These are phyloP conservation scores for Cercophora scortea DNA, from an alignment of 495 filamentous ascomycete species.

Conservation along the genomic window DNA sequence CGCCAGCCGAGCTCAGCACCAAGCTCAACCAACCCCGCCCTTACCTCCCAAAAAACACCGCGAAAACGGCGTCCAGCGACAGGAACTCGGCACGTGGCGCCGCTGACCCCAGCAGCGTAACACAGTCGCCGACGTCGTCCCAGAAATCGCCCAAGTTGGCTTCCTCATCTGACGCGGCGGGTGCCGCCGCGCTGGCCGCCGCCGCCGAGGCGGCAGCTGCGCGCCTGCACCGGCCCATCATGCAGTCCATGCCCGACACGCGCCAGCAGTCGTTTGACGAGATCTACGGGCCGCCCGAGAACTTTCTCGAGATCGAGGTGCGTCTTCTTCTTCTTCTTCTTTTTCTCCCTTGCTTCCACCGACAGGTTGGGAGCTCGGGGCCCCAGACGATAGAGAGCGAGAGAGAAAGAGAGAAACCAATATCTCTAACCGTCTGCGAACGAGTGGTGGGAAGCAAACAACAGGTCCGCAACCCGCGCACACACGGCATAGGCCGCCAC, in stretches of 20 bases:
- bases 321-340: no score
- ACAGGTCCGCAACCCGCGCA: conserved; percentile 90
- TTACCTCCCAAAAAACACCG: conserved; percentile 21
- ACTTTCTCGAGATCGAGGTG: conserved; percentile 97
- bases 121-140: not conserved
- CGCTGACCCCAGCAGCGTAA: conserved; percentile 15
- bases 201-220: conserved; percentile 27
- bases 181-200: conserved; percentile 9
- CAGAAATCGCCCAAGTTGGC: conserved; percentile 11
- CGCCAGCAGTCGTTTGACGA: conserved; percentile 95
- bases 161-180: conserved; percentile 20
- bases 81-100: conserved; percentile 13
- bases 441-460: not conserved
- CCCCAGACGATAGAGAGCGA: no score
- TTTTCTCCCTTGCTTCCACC: no score
- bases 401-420: not conserved
- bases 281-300: conserved; percentile 97
- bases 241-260: conserved; percentile 78
- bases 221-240: conserved; percentile 46
- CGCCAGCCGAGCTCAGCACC: no score
- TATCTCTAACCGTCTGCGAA: not conserved
- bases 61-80: conserved; percentile 28
- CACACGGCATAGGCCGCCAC: conserved; percentile 84
- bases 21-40: conserved; percentile 5
- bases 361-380: no score